Evolutionary conservation across 768 basidiomycete species (phyloP), one percentile per base, ranked within the genome.

Genomic region (Leccinum subtestaceum): DNA sequence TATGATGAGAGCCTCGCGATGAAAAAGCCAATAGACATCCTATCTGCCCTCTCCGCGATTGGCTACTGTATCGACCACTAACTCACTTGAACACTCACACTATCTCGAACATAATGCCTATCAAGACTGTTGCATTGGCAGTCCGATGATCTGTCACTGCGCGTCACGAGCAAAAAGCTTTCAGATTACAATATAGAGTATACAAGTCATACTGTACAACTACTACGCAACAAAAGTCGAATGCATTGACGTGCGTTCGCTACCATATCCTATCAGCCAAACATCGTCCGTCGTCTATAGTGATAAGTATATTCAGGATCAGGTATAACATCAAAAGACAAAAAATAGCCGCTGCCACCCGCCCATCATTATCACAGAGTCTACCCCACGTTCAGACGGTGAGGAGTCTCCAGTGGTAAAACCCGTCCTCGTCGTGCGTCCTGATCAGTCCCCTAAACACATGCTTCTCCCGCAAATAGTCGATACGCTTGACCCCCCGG

Each of bases 401-500:
- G 52, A 74, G 62, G 45, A 73, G 47, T 52, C 38, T 68, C 71
- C 72, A 73, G 27, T 72, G 70, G 34, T 60, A 66, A 48, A 65
- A 68, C 1, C 72, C 72, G 29, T 73, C 72, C 23, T 67, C 65
- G 2, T 74, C 72, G 5, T 65, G 59, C 15, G 63, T 62, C 57
- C 72, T 70, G 36, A 72, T 60, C 58, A 79, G 60, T 19, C 78
- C 78, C 53, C 64, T 72, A 66, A 79, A 79, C 49, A 70, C 52
- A 60, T 68, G 72, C 62, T 57, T 69, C 0, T 74, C 75, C 48
- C 59, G 53, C 31, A 79, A 47, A 46, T 77, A 79, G 63, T 79
- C 78, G 21, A 79, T 63, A 6, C 74, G 64, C 47, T 73, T 76
- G 46, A 79, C 78, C 1, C 78, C 78, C 48, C 69, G 69, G 36